Percentiles rank a stretch among this genome's conserved stretches.
phyloP scores from a whole-genome alignment of 495 filamentous ascomycete genomes.

The Chaetomidium leptoderma region DNA sequence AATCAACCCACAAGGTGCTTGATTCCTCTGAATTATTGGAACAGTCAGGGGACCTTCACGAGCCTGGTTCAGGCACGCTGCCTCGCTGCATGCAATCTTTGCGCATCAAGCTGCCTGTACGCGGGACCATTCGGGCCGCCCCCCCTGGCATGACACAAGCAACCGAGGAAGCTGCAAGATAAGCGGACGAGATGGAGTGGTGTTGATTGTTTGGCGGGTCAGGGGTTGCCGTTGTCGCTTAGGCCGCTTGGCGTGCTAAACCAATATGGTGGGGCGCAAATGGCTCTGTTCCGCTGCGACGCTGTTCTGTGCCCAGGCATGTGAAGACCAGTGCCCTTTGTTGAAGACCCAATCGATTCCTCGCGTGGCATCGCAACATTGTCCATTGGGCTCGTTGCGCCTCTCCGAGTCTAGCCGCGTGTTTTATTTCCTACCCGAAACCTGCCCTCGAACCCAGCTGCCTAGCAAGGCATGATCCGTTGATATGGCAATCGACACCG shows the following conservation, averaged over 20 bases:
- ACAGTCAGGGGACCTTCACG: too few relatives aligned
- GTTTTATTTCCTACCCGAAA: slow-evolving; percentile 6
- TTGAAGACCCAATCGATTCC: background rate
- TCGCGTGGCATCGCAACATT: slow-evolving; percentile 4
- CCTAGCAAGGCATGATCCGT: background rate
- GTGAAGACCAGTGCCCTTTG: background rate
- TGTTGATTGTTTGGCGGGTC: background rate
- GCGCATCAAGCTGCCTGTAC: background rate
- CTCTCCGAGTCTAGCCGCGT: slow-evolving; percentile 7
- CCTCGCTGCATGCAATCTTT: background rate
- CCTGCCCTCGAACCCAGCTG: background rate
- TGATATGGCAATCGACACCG: slow-evolving; percentile 12
- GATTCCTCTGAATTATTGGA: too few relatives aligned
- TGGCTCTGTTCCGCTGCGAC: too few relatives aligned
- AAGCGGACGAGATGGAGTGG: slow-evolving; percentile 11
- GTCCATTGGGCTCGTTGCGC: background rate
- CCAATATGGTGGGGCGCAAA: background rate
- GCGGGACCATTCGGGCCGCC: slow-evolving; percentile 19
- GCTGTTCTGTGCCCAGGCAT: background rate
- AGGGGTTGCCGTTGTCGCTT: background rate
- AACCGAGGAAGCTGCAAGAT: slow-evolving; percentile 24
- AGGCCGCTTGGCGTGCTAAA: too few relatives aligned
- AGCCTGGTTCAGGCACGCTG: background rate
- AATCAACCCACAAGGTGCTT: too few relatives aligned
- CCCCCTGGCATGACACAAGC: slow-evolving; percentile 1